phyloP scores from a whole-genome alignment of 768 basidiomycete genomes.

The Kockovaella imperatae region DNA sequence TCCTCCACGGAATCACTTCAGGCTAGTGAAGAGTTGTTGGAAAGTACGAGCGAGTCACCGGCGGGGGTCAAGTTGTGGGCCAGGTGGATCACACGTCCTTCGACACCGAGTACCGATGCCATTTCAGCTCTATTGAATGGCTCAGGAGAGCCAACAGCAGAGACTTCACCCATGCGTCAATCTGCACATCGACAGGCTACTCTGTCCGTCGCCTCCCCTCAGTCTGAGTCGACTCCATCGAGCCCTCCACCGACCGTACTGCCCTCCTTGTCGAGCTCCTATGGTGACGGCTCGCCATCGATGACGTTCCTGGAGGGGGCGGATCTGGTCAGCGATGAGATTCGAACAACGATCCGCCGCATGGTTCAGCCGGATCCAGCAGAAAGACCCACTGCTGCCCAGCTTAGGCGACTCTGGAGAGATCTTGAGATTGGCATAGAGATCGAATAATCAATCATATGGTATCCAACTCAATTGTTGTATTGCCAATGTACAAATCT shows the following conservation, averaged over 20 bases:
- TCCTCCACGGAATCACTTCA: slow-evolving; percentile 26
- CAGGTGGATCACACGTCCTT: slow-evolving; percentile 12
- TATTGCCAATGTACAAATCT: background rate
- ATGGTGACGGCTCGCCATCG: slow-evolving; percentile 21
- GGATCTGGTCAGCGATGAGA: slow-evolving; percentile 15
- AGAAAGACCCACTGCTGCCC: slow-evolving; percentile 18
- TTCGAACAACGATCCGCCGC: slow-evolving; percentile 13
- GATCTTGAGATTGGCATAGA: background rate
- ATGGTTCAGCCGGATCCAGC: slow-evolving; percentile 23
- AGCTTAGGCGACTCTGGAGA: slow-evolving; percentile 5
- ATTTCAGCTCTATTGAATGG: slow-evolving; percentile 7
- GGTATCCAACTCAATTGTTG: background rate
- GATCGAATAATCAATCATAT: too few relatives aligned
- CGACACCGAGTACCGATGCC: slow-evolving; percentile 1
- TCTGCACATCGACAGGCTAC: background rate
- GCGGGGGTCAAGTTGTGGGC: slow-evolving; percentile 25
- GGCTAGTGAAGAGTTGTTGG: slow-evolving; percentile 19
- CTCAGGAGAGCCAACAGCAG: background rate
- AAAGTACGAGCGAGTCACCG: slow-evolving; percentile 7
- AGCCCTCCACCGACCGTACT: background rate
- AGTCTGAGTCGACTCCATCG: background rate
- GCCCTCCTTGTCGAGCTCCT: slow-evolving; percentile 7
- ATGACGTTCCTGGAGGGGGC: slow-evolving; percentile 28
- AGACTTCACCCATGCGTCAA: background rate
- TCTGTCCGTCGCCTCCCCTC: background rate